These are phyloP conservation scores for Raphanus sativus DNA, from an alignment of 345 rosid genomes.

Conservation along the genomic window DNA sequence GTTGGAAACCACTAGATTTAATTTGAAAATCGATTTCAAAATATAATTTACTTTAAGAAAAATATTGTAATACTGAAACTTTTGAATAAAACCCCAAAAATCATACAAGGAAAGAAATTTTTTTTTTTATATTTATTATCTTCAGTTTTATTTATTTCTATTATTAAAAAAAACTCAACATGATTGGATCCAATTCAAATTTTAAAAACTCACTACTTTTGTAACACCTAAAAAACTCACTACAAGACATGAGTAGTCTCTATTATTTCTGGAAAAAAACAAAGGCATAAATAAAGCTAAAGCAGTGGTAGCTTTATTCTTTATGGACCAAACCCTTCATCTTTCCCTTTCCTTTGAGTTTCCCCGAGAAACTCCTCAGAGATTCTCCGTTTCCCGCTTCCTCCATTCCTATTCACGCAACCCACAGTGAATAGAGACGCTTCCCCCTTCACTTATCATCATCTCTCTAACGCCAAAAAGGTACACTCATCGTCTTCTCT, in stretches of 20 bases:
- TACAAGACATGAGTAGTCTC: not conserved
- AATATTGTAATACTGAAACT: no score
- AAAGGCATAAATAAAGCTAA: not conserved
- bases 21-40: no score
- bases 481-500: slow-evolving; percentile 27
- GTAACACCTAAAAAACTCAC: not conserved
- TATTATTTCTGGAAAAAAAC: not conserved
- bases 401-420: slow-evolving; percentile 13
- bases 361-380: not conserved
- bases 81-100: no score
- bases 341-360: not conserved
- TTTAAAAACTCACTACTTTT: not conserved
- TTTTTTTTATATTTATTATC: no score
- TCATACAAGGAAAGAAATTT: no score
- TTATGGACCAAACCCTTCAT: slow-evolving; percentile 25
- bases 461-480: slow-evolving; percentile 24
- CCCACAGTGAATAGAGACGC: not conserved
- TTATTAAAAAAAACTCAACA: no score
- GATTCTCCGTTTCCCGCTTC: slow-evolving; percentile 9
- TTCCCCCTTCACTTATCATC: not conserved
- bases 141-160: no score
- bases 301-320: slow-evolving; percentile 25
- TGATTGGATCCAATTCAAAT: slow-evolving; percentile 3
- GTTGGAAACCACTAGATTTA: no score
- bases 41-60: no score